Conservation (phyloP, 2,329 filamentous ascomycete species). For the Colletotrichum sp. region DNA sequence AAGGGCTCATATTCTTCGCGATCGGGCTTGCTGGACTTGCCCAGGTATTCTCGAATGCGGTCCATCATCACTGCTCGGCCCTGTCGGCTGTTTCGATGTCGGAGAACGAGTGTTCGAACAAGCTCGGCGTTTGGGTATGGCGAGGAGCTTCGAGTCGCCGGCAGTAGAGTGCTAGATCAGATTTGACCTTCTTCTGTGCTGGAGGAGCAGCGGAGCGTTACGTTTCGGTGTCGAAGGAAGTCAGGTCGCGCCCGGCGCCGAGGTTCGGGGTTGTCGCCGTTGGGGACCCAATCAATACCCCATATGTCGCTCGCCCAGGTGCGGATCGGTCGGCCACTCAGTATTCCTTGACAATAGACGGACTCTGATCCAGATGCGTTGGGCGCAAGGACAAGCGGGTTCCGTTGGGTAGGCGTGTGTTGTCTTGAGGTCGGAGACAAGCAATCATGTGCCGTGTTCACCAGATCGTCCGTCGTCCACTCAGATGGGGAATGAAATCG, state of each 20-base stretch:
- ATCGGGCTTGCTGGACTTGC: constrained; percentile 6
- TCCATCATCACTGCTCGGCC: constrained; percentile 6
- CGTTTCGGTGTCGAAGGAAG: background rate
- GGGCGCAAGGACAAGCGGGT: background rate
- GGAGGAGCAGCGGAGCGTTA: background rate
- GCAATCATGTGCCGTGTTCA: constrained; percentile 17
- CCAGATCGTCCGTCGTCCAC: constrained; percentile 8
- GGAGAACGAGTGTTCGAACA: background rate
- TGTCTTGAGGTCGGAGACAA: background rate
- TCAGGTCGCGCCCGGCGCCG: background rate
- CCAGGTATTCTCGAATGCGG: constrained; percentile 16
- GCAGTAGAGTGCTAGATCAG: background rate
- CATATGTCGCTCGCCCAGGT: background rate
- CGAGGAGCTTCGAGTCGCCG: background rate
- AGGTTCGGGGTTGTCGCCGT: background rate
- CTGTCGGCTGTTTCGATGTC: background rate
- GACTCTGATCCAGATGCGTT: background rate
- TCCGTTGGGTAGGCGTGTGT: background rate
- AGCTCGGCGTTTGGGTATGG: background rate
- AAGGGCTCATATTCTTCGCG: constrained; percentile 28
- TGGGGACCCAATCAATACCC: background rate
- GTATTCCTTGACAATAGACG: background rate
- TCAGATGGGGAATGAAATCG: constrained; percentile 5
- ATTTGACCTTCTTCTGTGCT: background rate
- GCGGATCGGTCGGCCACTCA: background rate